Percentiles rank a stretch among this genome's conserved stretches.
These are phyloP conservation scores for Gossypium schwendimanii DNA, from an alignment of 441 rosid genomes.

Conservation along the genomic window DNA sequence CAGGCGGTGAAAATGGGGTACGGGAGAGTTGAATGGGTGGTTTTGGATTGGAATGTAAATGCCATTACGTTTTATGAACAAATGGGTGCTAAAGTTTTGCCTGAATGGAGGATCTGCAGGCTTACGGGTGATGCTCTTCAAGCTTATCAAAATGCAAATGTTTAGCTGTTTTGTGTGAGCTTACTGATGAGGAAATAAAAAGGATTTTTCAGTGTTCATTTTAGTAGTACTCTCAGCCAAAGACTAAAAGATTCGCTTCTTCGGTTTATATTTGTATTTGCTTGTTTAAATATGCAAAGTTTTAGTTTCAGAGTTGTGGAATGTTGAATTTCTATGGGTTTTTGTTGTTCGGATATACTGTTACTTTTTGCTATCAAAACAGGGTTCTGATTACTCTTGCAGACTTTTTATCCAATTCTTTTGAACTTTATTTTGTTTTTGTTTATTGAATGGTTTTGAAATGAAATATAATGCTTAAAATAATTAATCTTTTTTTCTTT, in stretches of 20 bases:
- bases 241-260: not conserved
- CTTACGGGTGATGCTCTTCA: constrained; percentile 65
- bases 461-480: too few species aligned
- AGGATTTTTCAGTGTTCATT: not conserved
- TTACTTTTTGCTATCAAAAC: not conserved
- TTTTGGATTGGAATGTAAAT: constrained; percentile 82
- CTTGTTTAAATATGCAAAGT: not conserved
- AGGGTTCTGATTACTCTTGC: not conserved
- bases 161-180: not conserved
- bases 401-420: too few species aligned
- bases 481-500: too few species aligned
- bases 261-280: not conserved
- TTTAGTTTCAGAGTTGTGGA: too few species aligned
- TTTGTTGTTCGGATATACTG: not conserved
- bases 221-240: not conserved
- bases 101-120: constrained; percentile 80
- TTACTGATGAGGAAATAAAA: not conserved
- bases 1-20: constrained; percentile 89
- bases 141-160: constrained; percentile 37
- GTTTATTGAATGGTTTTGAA: too few species aligned
- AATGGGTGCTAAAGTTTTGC: constrained; percentile 75
- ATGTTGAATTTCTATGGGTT: not conserved
- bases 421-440: too few species aligned
- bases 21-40: constrained; percentile 83
- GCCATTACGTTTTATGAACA: constrained; percentile 75